phyloP scores from a whole-genome alignment of 2,329 filamentous ascomycete species.

The Colletotrichum orchidophilum region DNA sequence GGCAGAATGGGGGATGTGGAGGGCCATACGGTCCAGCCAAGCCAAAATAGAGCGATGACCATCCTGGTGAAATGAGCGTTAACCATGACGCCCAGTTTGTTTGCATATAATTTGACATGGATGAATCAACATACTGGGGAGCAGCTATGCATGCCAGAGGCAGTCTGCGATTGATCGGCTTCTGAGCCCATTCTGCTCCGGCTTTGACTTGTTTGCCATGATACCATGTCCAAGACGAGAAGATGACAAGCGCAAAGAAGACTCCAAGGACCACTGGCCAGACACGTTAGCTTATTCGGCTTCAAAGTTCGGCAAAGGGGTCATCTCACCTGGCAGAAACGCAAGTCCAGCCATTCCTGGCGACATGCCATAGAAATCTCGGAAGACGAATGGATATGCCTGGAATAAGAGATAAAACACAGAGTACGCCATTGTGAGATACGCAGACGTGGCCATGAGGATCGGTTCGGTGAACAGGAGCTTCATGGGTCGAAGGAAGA shows the following conservation, averaged over 20 bases:
- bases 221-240: conserved; percentile 40
- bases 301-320: conserved; percentile 41
- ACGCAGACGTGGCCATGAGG: conserved; percentile 56
- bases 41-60: conserved; percentile 67
- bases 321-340: conserved; percentile 56
- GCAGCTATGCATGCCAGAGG: conserved; percentile 65
- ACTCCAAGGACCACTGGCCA: conserved; percentile 37
- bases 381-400: conserved; percentile 60
- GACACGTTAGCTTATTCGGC: not conserved
- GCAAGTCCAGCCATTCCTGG: conserved; percentile 56
- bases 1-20: conserved; percentile 45
- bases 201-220: conserved; percentile 39
- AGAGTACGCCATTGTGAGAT: conserved; percentile 61
- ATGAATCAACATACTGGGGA: conserved; percentile 60
- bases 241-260: conserved; percentile 14
- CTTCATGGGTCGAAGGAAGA: conserved; percentile 59
- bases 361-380: conserved; percentile 54
- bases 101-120: rapidly evolving
- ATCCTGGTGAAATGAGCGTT: conserved; percentile 44
- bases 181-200: conserved; percentile 43
- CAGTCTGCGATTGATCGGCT: conserved; percentile 46
- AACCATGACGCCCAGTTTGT: not conserved
- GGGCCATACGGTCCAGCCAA: conserved; percentile 65
- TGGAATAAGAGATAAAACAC: conserved; percentile 63
- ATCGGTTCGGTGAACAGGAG: conserved; percentile 61